phyloP scores from a whole-genome alignment of 768 basidiomycete genomes.

The Agaricus sinodeliciosus region DNA sequence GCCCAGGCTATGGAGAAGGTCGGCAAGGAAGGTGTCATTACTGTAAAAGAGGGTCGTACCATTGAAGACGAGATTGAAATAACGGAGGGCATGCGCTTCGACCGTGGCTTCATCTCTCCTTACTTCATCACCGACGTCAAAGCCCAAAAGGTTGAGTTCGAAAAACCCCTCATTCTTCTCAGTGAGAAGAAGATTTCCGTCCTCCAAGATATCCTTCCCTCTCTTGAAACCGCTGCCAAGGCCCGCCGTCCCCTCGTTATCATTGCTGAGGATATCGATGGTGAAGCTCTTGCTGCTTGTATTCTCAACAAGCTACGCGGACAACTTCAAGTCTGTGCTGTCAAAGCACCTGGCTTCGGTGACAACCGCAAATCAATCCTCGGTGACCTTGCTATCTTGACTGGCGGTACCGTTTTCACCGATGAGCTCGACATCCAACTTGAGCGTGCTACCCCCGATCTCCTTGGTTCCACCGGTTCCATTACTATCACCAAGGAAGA shows the following conservation, averaged over 20 bases:
- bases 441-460: constrained; percentile 79
- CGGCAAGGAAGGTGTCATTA: constrained; percentile 99
- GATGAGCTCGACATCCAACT: constrained; percentile 97
- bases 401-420: constrained; percentile 96
- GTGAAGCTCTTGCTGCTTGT: constrained; percentile 95
- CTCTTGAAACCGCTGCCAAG: constrained; percentile 78
- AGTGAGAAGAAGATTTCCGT: constrained; percentile 97
- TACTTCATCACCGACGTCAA: constrained; percentile 99
- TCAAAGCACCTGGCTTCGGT: constrained; percentile 98
- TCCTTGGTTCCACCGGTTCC: constrained; percentile 86
- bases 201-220: constrained; percentile 91
- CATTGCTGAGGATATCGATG: constrained; percentile 96
- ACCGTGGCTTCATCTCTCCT: constrained; percentile 96
- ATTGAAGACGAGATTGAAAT: constrained; percentile 99
- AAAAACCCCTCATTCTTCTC: constrained; percentile 91
- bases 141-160: constrained; percentile 90
- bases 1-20: constrained; percentile 99
- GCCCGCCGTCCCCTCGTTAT: constrained; percentile 86
- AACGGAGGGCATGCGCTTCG: constrained; percentile 99
- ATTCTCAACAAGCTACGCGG: constrained; percentile 99
- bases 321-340: constrained; percentile 87
- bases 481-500: constrained; percentile 98
- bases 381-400: constrained; percentile 94
- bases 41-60: constrained; percentile 97
- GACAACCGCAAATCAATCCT: constrained; percentile 99